Evolutionary conservation across 2,329 filamentous ascomycete genomes (phyloP).

Genomic region (Botryosphaeria dothidea): DNA sequence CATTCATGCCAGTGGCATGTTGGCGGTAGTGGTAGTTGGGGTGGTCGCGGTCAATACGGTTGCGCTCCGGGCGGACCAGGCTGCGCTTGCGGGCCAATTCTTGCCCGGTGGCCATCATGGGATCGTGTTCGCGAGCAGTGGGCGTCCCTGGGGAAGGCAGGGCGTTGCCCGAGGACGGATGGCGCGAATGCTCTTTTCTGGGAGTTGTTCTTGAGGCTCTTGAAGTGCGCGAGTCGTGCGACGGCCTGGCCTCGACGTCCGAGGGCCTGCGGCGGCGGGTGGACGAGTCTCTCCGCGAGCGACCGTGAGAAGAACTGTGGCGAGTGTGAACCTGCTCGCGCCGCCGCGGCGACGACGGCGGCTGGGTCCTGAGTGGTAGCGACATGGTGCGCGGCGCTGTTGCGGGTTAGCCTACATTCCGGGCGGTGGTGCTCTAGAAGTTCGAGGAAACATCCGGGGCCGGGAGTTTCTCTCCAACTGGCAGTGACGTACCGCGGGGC

Average conservation of each 20-base stretch:
- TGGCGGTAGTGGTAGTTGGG: conserved; percentile 96
- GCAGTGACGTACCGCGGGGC: conserved; percentile 8
- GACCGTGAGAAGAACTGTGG: conserved; percentile 17
- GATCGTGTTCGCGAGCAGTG: conserved; percentile 48
- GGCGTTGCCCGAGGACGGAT: conserved; percentile 35
- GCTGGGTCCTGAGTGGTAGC: conserved; percentile 63
- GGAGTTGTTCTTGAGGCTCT: conserved; percentile 29
- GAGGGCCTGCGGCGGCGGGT: conserved; percentile 67
- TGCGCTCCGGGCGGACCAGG: conserved; percentile 84
- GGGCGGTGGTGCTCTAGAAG: neutral
- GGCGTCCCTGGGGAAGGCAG: conserved; percentile 48
- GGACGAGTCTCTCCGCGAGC: conserved; percentile 65
- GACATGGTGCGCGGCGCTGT: conserved; percentile 38
- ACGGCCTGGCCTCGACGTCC: conserved; percentile 68
- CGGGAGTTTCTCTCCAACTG: neutral
- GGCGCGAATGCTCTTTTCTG: conserved; percentile 42
- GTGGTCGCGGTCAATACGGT: conserved; percentile 80
- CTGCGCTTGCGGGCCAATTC: conserved; percentile 76
- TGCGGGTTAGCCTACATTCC: conserved; percentile 21
- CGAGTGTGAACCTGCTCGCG: conserved; percentile 27
- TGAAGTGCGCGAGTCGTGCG: conserved; percentile 31
- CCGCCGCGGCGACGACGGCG: conserved; percentile 56
- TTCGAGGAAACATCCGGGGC: neutral
- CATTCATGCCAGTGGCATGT: conserved; percentile 90
- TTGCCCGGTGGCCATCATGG: conserved; percentile 51